These are phyloP conservation scores for Pythium aphanidermatum DNA, from an alignment of 352 stramenopile genomes.

Conservation along the genomic window DNA sequence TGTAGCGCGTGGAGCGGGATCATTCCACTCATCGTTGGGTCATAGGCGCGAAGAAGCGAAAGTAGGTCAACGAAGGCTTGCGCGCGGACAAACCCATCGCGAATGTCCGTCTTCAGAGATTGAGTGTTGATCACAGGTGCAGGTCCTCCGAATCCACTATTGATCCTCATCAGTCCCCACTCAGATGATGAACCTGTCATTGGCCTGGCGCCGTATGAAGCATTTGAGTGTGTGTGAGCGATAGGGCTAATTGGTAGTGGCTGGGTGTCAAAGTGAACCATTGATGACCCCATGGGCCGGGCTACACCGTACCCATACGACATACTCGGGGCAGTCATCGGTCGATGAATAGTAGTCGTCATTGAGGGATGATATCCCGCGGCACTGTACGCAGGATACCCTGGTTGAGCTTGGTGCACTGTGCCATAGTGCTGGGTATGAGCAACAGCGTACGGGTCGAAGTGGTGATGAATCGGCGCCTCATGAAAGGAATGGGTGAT, in stretches of 20 bases:
- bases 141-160: too few relatives aligned
- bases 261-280: constrained; percentile 8
- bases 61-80: constrained; percentile 39
- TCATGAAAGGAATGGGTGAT: constrained; percentile 64
- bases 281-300: constrained; percentile 23
- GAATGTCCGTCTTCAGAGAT: constrained; percentile 33
- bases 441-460: constrained; percentile 8
- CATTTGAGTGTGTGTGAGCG: constrained; percentile 1
- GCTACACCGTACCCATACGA: constrained; percentile 7
- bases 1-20: constrained; percentile 38
- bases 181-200: too few relatives aligned
- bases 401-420: not conserved
- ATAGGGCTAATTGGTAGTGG: constrained; percentile 15
- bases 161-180: too few relatives aligned
- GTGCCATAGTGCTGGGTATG: constrained; percentile 1
- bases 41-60: constrained; percentile 48
- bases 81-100: constrained; percentile 38
- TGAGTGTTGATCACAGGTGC: constrained; percentile 1
- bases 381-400: not conserved
- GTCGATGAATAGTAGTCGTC: constrained; percentile 13
- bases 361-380: constrained; percentile 2
- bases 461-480: too few relatives aligned
- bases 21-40: constrained; percentile 25
- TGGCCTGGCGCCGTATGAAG: too few relatives aligned
- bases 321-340: constrained; percentile 20